phyloP scores from a whole-genome alignment of 2,329 filamentous ascomycete species.

The Fusarium cyanostomum region DNA sequence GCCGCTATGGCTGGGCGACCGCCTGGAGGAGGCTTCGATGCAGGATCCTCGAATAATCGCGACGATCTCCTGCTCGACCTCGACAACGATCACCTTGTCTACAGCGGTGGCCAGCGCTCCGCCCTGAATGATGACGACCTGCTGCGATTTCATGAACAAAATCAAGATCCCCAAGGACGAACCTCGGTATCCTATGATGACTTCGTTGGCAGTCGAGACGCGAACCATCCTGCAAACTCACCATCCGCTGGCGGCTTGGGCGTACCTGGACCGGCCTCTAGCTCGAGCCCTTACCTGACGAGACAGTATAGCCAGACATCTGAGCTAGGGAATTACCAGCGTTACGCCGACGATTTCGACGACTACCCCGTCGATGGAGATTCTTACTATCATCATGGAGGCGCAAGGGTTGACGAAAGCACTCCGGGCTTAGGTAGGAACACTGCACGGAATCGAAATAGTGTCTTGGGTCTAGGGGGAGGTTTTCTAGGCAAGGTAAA shows the following conservation, averaged over 20 bases:
- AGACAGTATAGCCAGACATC: slow-evolving; percentile 78
- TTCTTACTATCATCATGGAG: slow-evolving; percentile 86
- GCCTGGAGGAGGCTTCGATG: slow-evolving; percentile 57
- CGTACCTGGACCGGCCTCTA: slow-evolving; percentile 24
- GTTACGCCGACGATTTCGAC: slow-evolving; percentile 89
- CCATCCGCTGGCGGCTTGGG: slow-evolving; percentile 50
- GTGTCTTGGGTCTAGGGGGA: slow-evolving; percentile 85
- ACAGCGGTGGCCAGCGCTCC: slow-evolving; percentile 79
- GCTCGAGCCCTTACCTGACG: slow-evolving; percentile 56
- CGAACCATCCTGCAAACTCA: slow-evolving; percentile 56
- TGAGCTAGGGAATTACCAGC: slow-evolving; percentile 85
- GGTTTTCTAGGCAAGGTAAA: slow-evolving; percentile 88
- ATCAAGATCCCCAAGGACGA: slow-evolving; percentile 72
- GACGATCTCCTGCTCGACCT: slow-evolving; percentile 78
- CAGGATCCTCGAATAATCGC: slow-evolving; percentile 58
- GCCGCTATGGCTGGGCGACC: slow-evolving; percentile 70
- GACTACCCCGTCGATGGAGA: slow-evolving; percentile 81
- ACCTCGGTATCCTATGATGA: slow-evolving; percentile 95
- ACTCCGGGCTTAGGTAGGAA: slow-evolving; percentile 50
- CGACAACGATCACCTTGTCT: slow-evolving; percentile 75
- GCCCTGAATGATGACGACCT: slow-evolving; percentile 85
- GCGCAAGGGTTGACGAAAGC: slow-evolving; percentile 66
- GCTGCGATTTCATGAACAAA: slow-evolving; percentile 76
- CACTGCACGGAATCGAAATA: slow-evolving; percentile 82
- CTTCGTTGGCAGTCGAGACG: slow-evolving; percentile 78